Conservation (phyloP, 2,329 filamentous ascomycete genomes). For the Aspergillus ustus region DNA sequence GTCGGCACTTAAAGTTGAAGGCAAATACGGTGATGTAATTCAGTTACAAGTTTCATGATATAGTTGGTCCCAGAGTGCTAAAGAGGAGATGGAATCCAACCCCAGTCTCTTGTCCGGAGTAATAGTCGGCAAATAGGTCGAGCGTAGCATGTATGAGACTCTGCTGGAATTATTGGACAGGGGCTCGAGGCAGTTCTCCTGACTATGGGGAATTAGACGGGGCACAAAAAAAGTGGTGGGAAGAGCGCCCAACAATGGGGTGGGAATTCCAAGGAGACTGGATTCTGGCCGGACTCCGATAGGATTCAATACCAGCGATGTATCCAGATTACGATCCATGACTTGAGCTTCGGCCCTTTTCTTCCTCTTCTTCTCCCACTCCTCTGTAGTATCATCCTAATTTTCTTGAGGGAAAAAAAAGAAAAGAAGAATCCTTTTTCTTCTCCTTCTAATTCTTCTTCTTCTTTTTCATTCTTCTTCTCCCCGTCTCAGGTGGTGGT, state of each 20-base stretch:
- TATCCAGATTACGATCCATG: conserved; percentile 11
- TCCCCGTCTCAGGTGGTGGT: conserved; percentile 10
- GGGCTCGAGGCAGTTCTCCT: background rate
- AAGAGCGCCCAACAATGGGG: conserved; percentile 24
- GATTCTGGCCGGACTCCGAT: conserved; percentile 10
- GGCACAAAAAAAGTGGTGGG: conserved; percentile 22
- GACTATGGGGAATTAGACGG: conserved; percentile 1
- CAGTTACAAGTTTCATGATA: too few relatives aligned
- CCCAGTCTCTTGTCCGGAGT: background rate
- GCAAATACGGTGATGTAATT: background rate
- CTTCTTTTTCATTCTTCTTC: background rate
- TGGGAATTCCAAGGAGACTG: conserved; percentile 1
- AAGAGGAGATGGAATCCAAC: background rate
- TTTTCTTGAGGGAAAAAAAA: conserved; percentile 11
- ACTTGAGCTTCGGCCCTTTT: conserved; percentile 11
- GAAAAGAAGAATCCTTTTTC: conserved; percentile 1
- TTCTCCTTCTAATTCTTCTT: conserved; percentile 8
- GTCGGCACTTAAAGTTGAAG: background rate
- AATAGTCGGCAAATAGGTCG: conserved; percentile 4
- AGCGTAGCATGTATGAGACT: background rate
- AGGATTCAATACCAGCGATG: conserved; percentile 3
- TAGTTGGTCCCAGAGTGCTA: background rate
- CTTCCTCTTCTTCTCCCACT: conserved; percentile 1
- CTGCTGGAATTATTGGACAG: background rate
- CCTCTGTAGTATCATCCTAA: conserved; percentile 10